Evolutionary conservation across 805 yeast species (phyloP), one percentile per base, ranked within the genome.

Genomic region (Wickerhamomyces queroliae): DNA sequence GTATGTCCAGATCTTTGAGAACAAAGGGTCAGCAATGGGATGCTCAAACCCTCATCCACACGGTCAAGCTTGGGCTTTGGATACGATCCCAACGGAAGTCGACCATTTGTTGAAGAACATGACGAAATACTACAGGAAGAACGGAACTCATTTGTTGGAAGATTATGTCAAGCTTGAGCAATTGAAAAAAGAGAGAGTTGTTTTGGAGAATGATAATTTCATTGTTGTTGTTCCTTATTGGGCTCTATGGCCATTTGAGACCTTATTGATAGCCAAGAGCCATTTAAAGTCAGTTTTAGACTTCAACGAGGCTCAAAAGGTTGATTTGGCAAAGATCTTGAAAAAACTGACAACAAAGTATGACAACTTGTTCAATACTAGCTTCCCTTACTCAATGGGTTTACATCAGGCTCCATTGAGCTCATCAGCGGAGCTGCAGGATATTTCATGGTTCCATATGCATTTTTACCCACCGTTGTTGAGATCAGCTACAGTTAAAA

Each of bases 201-300:
- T 83, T 12, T 64, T 69, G 18, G 70, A 72, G 40, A 83, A 82
- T 54, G 84, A 75, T 42, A 65, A 78, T 4, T 83, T 83, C 48
- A 49, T 83, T 18, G 84, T 73, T 5, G 76, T 83, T 10, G 88
- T 83, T 16, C 90, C 90, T 39, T 83, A 77, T 56, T 83, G 91
- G 91, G 90, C 89, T 6, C 68, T 78, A 26, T 83, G 90, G 90
- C 91, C 91, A 13, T 83, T 81, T 55, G 89, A 83, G 60, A 77
- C 86, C 6, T 61, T 83, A 62, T 62, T 83, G 25, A 59, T 82
- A 6, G 56, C 86, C n/a, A 76, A 76, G 51, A 58, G 63, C 12
- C 80, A 78, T 42, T 61, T 78, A 37, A 59, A 70, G 19, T 72
- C 78, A 11, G 55, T 80, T 12, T 62, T 60, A 30, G 71, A 72